Base-by-base conservation (phyloP, 140 eudicot genomes). In the Senecio squalidus region DNA sequence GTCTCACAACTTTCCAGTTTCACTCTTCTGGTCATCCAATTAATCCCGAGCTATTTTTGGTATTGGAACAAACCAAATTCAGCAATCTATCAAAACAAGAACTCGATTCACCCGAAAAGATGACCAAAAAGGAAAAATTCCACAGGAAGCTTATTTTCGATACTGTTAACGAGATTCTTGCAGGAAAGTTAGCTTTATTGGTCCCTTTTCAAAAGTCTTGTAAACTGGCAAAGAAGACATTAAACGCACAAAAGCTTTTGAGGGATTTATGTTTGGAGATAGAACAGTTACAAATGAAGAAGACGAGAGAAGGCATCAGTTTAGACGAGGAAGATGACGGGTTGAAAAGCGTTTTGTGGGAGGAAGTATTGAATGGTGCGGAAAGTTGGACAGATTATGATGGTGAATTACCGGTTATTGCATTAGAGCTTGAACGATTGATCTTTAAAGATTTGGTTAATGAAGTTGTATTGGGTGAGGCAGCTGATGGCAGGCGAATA, bases 141-240 rank as follows among this genome's bases (percentile, higher is more conserved):
- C 95, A 83, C 15, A 59, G 98, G 33, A 92, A 87, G 72, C 96
- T 92, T 60, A 65, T 87, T 14, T 92, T 92, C 40, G 96, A 92
- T 27, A 46, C 83, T 9, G 94, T 84, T 1, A 92, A 86, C 22
- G 98, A 92, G 74, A 67, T 83, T 64, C 92, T 92, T 40, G 77
- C 74, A 2, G 71, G 67, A 29, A 92, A 87, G 65, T 68, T 92
- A 45, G 75, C 80, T 43, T 66, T 33, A 24, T 31, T 67, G 2
- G 83, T 64, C 3, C 68, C 69, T 9, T 76, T 78, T 24, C 71
- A 48, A 66, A 69, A 69, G 55, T 66, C 80, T 16, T 28, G 28
- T 28, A 86, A 55, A 51, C 74, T 76, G 1, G 79, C 76, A 13
- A 81, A 63, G 61, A 78, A 68, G 64, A 63, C 91, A 20, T 14